Evolutionary conservation across 1,139 yeast genomes (phyloP).

Genomic region (Geotrichum carabidarum): DNA sequence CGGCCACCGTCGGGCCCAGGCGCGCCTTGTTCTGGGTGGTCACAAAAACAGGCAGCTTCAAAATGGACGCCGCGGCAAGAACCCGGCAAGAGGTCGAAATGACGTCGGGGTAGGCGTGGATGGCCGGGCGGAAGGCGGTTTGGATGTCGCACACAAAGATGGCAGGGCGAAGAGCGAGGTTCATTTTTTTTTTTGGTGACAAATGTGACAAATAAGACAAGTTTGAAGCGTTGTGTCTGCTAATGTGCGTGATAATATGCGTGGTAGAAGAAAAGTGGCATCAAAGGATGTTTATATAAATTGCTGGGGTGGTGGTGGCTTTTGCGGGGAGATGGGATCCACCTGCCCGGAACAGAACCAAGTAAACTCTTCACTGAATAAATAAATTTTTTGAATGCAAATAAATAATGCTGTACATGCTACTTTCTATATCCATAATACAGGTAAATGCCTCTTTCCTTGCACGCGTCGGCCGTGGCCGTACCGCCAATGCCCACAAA

Average conservation of each 20-base stretch:
- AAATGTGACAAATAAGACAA: no score
- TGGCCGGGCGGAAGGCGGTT: constrained; percentile 26
- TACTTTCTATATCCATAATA: constrained; percentile 33
- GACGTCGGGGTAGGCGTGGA: constrained; percentile 27
- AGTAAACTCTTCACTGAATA: no score
- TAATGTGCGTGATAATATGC: no score
- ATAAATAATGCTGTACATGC: neutral
- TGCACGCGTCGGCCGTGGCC: constrained; percentile 29
- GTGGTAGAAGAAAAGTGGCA: no score
- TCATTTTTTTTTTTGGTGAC: neutral
- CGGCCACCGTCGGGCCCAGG: constrained; percentile 30
- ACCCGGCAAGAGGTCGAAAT: constrained; percentile 24
- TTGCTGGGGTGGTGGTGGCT: no score
- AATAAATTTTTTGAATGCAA: neutral
- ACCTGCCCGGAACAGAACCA: no score
- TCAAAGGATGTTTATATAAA: no score
- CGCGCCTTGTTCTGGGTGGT: constrained; percentile 30
- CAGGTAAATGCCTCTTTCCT: constrained; percentile 37
- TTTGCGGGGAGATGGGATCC: neutral
- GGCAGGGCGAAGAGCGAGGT: constrained; percentile 25
- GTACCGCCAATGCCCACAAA: constrained; percentile 36
- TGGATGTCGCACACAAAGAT: constrained; percentile 31
- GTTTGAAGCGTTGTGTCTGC: no score
- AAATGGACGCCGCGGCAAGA: constrained; percentile 26
- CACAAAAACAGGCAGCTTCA: constrained; percentile 29